These are phyloP conservation scores for Canna indica DNA, from an alignment of 176 grass and related monocot species.

Conservation along the genomic window DNA sequence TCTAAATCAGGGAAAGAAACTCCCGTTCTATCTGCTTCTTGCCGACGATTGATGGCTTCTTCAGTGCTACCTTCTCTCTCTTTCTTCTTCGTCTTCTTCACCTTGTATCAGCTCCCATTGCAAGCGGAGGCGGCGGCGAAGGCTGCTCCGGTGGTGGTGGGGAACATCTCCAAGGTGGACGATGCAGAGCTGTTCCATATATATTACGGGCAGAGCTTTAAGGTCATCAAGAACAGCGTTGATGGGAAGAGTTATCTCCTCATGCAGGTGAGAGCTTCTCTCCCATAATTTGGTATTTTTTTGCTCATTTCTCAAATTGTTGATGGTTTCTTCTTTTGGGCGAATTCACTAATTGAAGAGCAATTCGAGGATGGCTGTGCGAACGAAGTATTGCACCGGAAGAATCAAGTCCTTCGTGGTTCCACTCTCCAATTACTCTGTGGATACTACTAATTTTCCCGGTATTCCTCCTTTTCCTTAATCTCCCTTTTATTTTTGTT, in stretches of 20 bases:
- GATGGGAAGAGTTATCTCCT: conserved; percentile 91
- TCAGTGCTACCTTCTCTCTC: background rate
- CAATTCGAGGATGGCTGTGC: conserved; percentile 69
- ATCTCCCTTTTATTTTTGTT: no score
- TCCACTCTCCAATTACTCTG: conserved; percentile 72
- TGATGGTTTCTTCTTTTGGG: background rate
- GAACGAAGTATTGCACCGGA: conserved; percentile 79
- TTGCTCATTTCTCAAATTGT: background rate
- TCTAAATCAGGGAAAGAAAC: no score
- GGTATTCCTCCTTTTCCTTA: conserved; percentile 21
- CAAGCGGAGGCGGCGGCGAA: conserved; percentile 13
- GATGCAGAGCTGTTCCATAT: conserved; percentile 61
- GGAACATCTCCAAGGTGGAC: conserved; percentile 52
- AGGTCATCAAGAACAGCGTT: conserved; percentile 78
- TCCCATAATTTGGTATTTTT: background rate
- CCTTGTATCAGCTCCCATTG: background rate
- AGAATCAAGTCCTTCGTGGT: conserved; percentile 86
- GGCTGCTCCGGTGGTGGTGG: conserved; percentile 25
- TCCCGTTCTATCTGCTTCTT: no score
- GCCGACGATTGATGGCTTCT: background rate
- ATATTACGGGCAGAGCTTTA: conserved; percentile 89
- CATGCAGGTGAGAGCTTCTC: conserved; percentile 41
- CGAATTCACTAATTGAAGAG: conserved; percentile 24
- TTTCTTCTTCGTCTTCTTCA: conserved; percentile 7
- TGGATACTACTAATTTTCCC: conserved; percentile 60